Base-by-base conservation (phyloP, 2,329 filamentous ascomycete genomes). In the Paraconiothyrium brasiliense region DNA sequence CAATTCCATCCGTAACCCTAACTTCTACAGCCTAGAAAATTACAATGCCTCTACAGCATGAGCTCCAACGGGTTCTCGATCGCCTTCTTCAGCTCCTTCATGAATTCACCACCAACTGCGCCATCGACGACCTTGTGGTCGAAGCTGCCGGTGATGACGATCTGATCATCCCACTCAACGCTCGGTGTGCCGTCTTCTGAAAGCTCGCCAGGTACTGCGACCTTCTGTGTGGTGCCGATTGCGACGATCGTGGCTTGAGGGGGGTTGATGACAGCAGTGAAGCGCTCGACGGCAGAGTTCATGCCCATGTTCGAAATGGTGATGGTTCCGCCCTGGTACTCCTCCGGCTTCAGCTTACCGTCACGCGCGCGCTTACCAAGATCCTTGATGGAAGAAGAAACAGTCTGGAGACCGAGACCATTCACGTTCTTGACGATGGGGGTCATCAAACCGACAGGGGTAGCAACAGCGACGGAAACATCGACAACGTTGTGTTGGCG, bases 281-380 rank as follows among this genome's bases (percentile, higher is more conserved):
- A 99, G 80, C 94, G 89, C 83, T 98, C 94, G 66, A 99, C 90
- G 54, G 95, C 94, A 51, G 90, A 78, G 88, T 99, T 99, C 95
- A 99, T 99, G 82, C 95, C 95, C 95, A 99, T 97, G 89, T 99
- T 99, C 84, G 92, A 97, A 83, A 99, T 98, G 81, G 94, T 97
- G 84, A 99, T 97, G 79, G 93, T 97, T 80, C 95, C 95, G 59
- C 95, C 95, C 86, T 97, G 94, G 89, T 97, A 99, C 84, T 99
- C 94, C 82, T 99, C 94, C 51, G 95, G 95, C 90, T 98, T 98
- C 74, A 99, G 91, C 89, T 98, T 99, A 84, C 92, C 92, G 72
- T 98, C 95, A 65, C 93, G 89, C 66, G 95, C 95, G 79, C 93
- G 92, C 89, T 97, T 97, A 78, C 94, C 94, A 59, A 99, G 92